Evolutionary conservation across 805 yeast species (phyloP), one percentile per base, ranked within the genome.

Genomic region (Ogataea philodendri): DNA sequence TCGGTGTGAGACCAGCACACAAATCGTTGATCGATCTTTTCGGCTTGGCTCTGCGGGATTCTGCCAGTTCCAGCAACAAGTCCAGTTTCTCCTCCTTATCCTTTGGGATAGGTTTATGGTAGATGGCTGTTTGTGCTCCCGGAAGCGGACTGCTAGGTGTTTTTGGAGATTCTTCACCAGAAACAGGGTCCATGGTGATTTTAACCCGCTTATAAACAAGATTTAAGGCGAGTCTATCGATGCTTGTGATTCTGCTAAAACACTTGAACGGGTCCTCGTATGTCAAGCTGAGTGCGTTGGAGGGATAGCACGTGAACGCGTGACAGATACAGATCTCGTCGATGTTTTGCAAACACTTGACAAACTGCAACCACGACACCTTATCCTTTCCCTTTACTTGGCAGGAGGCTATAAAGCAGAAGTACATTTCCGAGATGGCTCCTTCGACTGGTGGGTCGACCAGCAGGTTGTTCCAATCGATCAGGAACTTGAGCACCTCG

Each of bases 311-410:
- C 5, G 37, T 41, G 15, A 59, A 42, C 1, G 52, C 55, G 15
- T 46, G 26, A 1, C 41, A 43, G 21, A 36, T 35, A 9, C 56
- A 48, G 15, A 58, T 35, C 9, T 46, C 45, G 24, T 59, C 40
- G 5, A 58, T 45, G 6, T 37, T 34, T 7, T 42, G 45, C 18
- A 60, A 42, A 25, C 52, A 48, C 32, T 51, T 57, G 25, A 58
- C 37, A 14, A 59, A 60, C 22, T 59, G 63, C 17, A 56, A 32
- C 62, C 63, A 60, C 4, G 62, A 55, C 2, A 60, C 62, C 30
- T 57, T 57, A 31, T 60, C 63, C 26, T 53, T 58, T 1, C 62
- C 61, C 26, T 47, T 55, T 19, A 48, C 52, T 24, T 57, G 57
- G 7, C 46, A 45, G 3, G 58, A 51, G 7, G 55, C 54, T 6